Evolutionary conservation across 306 rosid species (phyloP), one percentile per base, ranked within the genome.

Genomic region (Quercus bicolor): DNA sequence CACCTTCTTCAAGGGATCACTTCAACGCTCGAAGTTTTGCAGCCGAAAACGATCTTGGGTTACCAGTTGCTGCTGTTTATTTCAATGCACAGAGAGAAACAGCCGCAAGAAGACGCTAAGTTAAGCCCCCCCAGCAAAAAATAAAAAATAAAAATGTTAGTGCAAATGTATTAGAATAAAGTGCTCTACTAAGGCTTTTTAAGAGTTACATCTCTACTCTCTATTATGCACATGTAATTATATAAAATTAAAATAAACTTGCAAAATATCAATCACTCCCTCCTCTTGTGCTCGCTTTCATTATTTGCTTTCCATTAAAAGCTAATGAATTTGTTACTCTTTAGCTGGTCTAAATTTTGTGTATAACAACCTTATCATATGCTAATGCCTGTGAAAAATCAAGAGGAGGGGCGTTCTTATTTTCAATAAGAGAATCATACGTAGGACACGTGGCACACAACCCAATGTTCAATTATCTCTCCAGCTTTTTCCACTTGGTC

Each of bases 11-110:
- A 10, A 89, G 91, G 77, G 97, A 94, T 82, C 73, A 84, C 79
- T 94, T 94, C 88, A 89, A 62, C 82, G 86, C 97, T 10, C 78
- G 93, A 5, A 76, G 20, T 24, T 94, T 94, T 33, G 88, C 95
- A 1, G 88, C 79, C 13, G 84, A 85, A 73, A 88, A 89, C 59
- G 88, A 90, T 70, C 90, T 94, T 19, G 91, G 89, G 28, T 88
- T 80, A 34, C 98, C 98, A 53, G 98, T 94, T 45, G 98, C 97
- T 78, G 97, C 91, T 60, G 91, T 91, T 11, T 94, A 86, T 81
- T 94, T 92, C 90, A 91, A 94, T 75, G 92, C 94, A 0, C 93
- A 91, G 77, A 82, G 97, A 56, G 92, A 86, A 82, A 90, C 95
- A 0, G 98, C 97, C 11, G 79, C 93, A 4, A 88, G 97, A 82